Evolutionary conservation across 2,329 filamentous ascomycete species (phyloP).

Genomic region (Diplocarpon mali): DNA sequence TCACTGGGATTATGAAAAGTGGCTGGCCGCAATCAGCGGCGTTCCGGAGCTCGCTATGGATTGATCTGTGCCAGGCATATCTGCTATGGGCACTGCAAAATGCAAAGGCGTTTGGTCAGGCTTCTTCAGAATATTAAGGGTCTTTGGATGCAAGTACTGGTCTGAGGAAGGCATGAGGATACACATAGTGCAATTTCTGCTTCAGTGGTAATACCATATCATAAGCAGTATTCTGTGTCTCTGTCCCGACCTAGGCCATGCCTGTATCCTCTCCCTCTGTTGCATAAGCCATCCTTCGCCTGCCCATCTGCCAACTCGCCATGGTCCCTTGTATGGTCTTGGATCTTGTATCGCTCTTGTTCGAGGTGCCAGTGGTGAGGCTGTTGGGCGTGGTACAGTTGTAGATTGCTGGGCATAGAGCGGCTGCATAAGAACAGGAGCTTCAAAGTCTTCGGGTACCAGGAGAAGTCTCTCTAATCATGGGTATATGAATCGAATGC

Average conservation of each 20-base stretch:
- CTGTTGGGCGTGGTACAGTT: too few species aligned
- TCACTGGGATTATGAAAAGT: not conserved
- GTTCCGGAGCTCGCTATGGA: not conserved
- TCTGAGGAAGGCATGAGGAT: not conserved
- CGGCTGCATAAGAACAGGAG: too few species aligned
- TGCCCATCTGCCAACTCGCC: not conserved
- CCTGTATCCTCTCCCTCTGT: too few species aligned
- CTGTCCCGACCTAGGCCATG: too few species aligned
- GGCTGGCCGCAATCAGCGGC: not conserved
- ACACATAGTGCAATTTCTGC: not conserved
- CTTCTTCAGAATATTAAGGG: not conserved
- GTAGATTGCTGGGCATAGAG: too few species aligned
- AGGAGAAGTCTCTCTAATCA: too few species aligned
- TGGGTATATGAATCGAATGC: too few species aligned
- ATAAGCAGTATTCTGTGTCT: not conserved
- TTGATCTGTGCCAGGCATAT: not conserved
- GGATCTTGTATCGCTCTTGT: too few species aligned
- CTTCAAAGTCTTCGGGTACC: too few species aligned
- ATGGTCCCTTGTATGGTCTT: not conserved
- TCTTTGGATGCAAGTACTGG: not conserved
- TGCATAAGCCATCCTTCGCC: not conserved
- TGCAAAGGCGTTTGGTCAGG: not conserved
- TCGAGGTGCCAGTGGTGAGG: too few species aligned
- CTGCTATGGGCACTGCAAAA: too few species aligned
- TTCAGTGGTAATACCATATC: not conserved